Conservation (phyloP, 2,329 filamentous ascomycete species). For the Bipolaris zeicola region DNA sequence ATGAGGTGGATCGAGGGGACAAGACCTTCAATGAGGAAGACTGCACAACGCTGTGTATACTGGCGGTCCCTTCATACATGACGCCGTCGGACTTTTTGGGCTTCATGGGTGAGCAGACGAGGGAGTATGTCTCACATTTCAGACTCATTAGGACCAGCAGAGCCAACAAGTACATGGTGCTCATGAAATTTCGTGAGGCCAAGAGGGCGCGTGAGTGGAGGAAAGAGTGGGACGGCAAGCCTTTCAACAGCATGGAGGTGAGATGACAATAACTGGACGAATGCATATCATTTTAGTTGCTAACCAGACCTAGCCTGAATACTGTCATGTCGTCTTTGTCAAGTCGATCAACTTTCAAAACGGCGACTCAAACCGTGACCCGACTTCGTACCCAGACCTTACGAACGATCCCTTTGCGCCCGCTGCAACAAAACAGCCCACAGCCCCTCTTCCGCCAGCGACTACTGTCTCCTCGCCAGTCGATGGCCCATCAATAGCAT, state of each 20-base stretch:
- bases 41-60: slow-evolving; percentile 88
- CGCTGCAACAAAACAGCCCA: slow-evolving; percentile 51
- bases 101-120: slow-evolving; percentile 86
- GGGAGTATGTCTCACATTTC: slow-evolving; percentile 88
- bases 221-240: slow-evolving; percentile 85
- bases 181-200: slow-evolving; percentile 87
- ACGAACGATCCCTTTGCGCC: slow-evolving; percentile 69
- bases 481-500: slow-evolving; percentile 43
- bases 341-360: slow-evolving; percentile 86
- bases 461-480: slow-evolving; percentile 42
- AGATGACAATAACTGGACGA: slow-evolving; percentile 25
- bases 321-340: slow-evolving; percentile 93
- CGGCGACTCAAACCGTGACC: slow-evolving; percentile 54
- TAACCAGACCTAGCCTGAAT: slow-evolving; percentile 69
- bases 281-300: neutral
- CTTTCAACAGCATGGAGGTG: slow-evolving; percentile 91
- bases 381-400: slow-evolving; percentile 64
- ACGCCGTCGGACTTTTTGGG: slow-evolving; percentile 88
- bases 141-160: slow-evolving; percentile 89
- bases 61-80: slow-evolving; percentile 93
- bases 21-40: slow-evolving; percentile 60
- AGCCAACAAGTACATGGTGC: slow-evolving; percentile 90
- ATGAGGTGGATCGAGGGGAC: slow-evolving; percentile 49
- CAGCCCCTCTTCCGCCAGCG: slow-evolving; percentile 41
- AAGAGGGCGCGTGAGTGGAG: slow-evolving; percentile 79